phyloP scores from a whole-genome alignment of 441 rosid species.

The Gossypium gossypioides region DNA sequence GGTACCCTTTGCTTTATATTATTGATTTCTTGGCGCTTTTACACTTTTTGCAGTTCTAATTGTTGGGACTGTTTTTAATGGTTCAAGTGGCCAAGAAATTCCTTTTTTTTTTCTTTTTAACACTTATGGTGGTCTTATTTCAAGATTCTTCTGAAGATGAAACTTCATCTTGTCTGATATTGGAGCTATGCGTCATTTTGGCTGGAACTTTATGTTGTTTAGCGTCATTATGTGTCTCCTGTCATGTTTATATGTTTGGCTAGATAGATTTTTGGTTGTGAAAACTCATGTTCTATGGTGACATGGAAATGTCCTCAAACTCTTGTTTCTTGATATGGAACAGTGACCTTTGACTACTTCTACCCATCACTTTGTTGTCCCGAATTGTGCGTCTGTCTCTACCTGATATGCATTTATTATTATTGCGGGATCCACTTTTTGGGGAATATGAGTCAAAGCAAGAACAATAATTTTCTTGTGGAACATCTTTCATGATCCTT shows the following conservation, averaged over 20 bases:
- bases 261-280: not conserved
- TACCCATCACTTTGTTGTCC: not conserved
- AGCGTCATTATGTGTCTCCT: not conserved
- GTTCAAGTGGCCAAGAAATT: not conserved
- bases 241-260: not conserved
- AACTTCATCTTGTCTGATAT: not conserved
- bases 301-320: not conserved
- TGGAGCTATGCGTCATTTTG: not conserved
- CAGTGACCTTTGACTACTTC: not conserved
- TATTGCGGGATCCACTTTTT: not conserved
- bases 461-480: not conserved
- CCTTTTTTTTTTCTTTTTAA: not conserved
- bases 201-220: not conserved
- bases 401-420: not conserved
- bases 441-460: not conserved
- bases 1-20: conserved; percentile 31
- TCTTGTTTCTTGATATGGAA: not conserved
- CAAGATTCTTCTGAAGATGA: not conserved
- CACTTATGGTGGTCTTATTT: not conserved
- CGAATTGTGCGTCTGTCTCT: not conserved
- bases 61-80: not conserved
- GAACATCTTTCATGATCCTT: not conserved
- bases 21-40: not conserved
- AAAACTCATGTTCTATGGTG: not conserved
- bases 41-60: not conserved